Conservation (phyloP, 371 early-diverging fungal genomes). For the Phascolomyces articulosus region DNA sequence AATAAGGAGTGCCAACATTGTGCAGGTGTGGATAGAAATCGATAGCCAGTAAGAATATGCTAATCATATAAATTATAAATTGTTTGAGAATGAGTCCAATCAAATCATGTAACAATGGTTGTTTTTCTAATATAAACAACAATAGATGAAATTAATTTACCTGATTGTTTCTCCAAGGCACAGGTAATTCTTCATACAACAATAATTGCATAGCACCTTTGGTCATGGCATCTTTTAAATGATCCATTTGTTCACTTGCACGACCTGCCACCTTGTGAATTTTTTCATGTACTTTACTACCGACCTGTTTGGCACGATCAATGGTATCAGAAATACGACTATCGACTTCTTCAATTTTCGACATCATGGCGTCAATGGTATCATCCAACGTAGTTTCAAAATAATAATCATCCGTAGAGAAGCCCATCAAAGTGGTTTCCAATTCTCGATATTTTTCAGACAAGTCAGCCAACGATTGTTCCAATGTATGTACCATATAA, state of each 20-base stretch:
- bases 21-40: constrained; percentile 66
- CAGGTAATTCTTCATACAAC: constrained; percentile 51
- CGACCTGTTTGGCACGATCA: constrained; percentile 38
- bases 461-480: constrained; percentile 27
- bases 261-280: constrained; percentile 38
- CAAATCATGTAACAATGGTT: neutral
- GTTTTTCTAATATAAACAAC: too few relatives aligned
- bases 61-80: constrained; percentile 27
- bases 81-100: too few relatives aligned
- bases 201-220: constrained; percentile 42
- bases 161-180: constrained; percentile 49
- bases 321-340: constrained; percentile 44
- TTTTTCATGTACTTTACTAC: constrained; percentile 39
- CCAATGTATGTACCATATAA: constrained; percentile 15
- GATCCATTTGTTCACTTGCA: constrained; percentile 47
- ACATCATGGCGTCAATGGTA: constrained; percentile 49
- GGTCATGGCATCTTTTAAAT: constrained; percentile 40
- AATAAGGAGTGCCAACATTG: constrained; percentile 70
- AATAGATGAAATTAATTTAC: too few relatives aligned
- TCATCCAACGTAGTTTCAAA: constrained; percentile 39
- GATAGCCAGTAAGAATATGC: constrained; percentile 72
- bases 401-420: constrained; percentile 19
- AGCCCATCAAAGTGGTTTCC: constrained; percentile 12
- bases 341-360: constrained; percentile 52
- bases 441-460: constrained; percentile 29